Conservation (phyloP, 1,284 basidiomycete genomes). For the Phylloporus gajari region DNA sequence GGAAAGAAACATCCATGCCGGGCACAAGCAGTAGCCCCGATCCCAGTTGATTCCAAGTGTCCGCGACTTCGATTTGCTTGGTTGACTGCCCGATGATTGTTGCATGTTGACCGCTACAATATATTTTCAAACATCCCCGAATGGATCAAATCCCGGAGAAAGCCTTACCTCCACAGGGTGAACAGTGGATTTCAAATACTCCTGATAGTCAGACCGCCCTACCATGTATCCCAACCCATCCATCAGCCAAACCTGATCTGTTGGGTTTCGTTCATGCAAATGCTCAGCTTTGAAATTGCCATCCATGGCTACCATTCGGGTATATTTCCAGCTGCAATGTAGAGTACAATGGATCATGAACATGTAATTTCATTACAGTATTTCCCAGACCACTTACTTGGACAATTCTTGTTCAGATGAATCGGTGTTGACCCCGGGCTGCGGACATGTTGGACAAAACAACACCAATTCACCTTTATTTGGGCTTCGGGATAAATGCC, state of each 20-base stretch:
- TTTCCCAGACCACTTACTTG: neutral
- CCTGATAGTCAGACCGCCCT: neutral
- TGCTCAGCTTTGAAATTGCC: conserved; percentile 1
- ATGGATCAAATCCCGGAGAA: no score
- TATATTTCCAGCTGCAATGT: no score
- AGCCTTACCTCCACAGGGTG: neutral
- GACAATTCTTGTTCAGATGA: neutral
- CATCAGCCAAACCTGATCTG: conserved; percentile 17
- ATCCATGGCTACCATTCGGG: no score
- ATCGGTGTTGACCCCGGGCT: neutral
- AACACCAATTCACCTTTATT: neutral
- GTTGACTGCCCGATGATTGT: conserved; percentile 23
- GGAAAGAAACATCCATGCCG: conserved; percentile 14
- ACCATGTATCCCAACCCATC: conserved; percentile 20
- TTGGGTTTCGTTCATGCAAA: neutral
- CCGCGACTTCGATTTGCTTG: conserved; percentile 3
- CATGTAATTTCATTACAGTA: no score
- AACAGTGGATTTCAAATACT: neutral
- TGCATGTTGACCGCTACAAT: no score
- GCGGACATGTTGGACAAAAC: neutral
- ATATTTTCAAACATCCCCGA: no score
- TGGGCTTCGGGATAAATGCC: neutral
- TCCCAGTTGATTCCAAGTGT: conserved; percentile 14
- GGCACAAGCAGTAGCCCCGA: conserved; percentile 4
- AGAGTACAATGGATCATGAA: no score